Conservation (phyloP, 768 basidiomycete genomes). For the Leccinum sublutescens region DNA sequence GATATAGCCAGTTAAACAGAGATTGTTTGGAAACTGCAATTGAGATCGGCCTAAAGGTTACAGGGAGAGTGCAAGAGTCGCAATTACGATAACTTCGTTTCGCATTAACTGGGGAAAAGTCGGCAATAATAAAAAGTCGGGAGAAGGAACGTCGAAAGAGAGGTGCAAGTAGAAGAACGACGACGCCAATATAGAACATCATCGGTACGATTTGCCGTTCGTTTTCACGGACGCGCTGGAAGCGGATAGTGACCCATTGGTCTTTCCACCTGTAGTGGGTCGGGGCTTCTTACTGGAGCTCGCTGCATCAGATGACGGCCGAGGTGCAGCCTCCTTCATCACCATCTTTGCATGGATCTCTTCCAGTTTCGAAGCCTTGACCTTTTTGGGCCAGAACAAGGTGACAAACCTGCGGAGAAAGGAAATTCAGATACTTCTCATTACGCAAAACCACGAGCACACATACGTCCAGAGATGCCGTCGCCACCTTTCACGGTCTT, state of each 20-base stretch:
- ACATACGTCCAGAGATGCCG: slow-evolving; percentile 97
- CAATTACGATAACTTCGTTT: slow-evolving; percentile 31
- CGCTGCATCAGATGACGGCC: slow-evolving; percentile 48
- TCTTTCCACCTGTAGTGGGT: slow-evolving; percentile 45
- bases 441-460: background rate
- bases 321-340: slow-evolving; percentile 75
- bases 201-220: slow-evolving; percentile 64
- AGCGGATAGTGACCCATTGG: slow-evolving; percentile 49
- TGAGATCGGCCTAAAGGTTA: slow-evolving; percentile 22
- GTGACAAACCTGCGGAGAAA: slow-evolving; percentile 74
- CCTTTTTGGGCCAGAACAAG: slow-evolving; percentile 97
- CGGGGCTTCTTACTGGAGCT: slow-evolving; percentile 60
- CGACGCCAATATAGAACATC: slow-evolving; percentile 35
- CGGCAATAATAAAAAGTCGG: slow-evolving; percentile 20
- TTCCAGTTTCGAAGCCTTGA: slow-evolving; percentile 88
- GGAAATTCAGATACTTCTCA: slow-evolving; percentile 11
- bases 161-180: slow-evolving; percentile 18
- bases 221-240: slow-evolving; percentile 46
- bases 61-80: slow-evolving; percentile 18
- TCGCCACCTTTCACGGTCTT: slow-evolving; percentile 84
- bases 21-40: slow-evolving; percentile 16
- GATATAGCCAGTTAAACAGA: slow-evolving; percentile 14
- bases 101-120: slow-evolving; percentile 22
- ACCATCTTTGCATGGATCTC: slow-evolving; percentile 97
- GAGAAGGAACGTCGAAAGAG: slow-evolving; percentile 18